Evolutionary conservation across 208 protist genomes (phyloP), one percentile per base, ranked within the genome.

Genomic region (Leishmania lainsoni): DNA sequence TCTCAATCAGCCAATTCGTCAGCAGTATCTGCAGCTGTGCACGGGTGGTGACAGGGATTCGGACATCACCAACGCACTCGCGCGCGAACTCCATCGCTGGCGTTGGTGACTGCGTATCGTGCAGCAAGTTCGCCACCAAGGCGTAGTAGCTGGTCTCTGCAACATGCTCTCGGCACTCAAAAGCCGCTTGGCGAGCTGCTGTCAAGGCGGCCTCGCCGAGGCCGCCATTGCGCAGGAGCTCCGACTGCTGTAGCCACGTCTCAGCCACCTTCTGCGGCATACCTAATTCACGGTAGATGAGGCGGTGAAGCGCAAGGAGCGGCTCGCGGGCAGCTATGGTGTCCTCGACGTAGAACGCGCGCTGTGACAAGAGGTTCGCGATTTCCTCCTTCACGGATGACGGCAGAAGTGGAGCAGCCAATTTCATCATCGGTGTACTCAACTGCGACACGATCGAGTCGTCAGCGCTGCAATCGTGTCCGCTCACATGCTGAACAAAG

Each of bases 121-220:
- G 90, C 54, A 98, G 81, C 22, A 99, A 82, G 78, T 98, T 93
- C 14, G 97, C 93, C 4, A 93, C 78, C 22, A 97, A 87, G n/a
- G 92, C 84, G 77, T 95, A 96, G 80, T 96, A 96, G 52, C 78
- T 77, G 10, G 81, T 84, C 76, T 78, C 51, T 26, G 75, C 71
- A 20, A 85, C 73, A 73, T 85, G 77, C 29, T 78, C 78, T 8
- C 63, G 81, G 58, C 81, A 79, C 73, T 83, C 80, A 32, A 86
- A 87, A 76, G 74, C 83, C 0, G 92, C 86, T 69, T 96, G 95
- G 16, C 90, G 87, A 0, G 94, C 89, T 20, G 94, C 95, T 68
- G 73, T 89, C 35, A 94, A 81, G 12, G 97, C 96, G 0, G 94
- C 90, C 54, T 98, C 92, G 39, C 91, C 83, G 54, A 97, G 89